Percentiles rank a stretch among this genome's conserved stretches.
Evolutionary conservation across 352 stramenopile genomes (phyloP).

Genomic region (Phytophthora europaea): DNA sequence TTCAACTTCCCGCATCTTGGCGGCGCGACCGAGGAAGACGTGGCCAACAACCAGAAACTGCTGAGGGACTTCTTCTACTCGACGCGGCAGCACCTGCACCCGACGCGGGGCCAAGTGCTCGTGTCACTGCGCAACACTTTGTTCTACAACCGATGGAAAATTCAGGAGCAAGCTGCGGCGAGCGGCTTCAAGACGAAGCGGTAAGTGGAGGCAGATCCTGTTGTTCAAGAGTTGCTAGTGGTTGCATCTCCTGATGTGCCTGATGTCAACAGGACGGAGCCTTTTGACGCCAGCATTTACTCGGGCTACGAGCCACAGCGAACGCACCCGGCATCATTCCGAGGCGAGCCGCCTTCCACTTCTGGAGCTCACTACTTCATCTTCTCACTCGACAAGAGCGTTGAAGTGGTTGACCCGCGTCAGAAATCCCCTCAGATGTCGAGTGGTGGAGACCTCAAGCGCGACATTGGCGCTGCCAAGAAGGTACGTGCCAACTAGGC

Average conservation of each 20-base stretch:
- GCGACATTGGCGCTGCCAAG: conserved; percentile 9
- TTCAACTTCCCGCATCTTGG: conserved; percentile 92
- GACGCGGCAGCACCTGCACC: conserved; percentile 64
- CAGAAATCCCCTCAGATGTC: neutral
- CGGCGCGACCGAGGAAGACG: conserved; percentile 83
- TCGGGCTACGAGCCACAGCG: conserved; percentile 82
- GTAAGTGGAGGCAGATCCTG: conserved; percentile 31
- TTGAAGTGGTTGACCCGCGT: conserved; percentile 44
- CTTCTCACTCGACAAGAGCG: conserved; percentile 55
- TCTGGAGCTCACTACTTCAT: conserved; percentile 76
- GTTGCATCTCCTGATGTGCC: neutral
- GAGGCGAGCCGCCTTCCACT: conserved; percentile 79
- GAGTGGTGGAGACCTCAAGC: neutral
- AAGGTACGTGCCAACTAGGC: conserved; percentile 22
- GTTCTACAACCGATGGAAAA: conserved; percentile 90
- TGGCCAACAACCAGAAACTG: conserved; percentile 86
- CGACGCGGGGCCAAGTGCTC: conserved; percentile 69
- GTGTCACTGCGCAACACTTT: conserved; percentile 81
- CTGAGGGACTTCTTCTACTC: conserved; percentile 84
- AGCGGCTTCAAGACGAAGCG: conserved; percentile 78
- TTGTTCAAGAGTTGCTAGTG: neutral
- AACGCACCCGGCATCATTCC: conserved; percentile 79
- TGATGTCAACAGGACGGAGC: conserved; percentile 52
- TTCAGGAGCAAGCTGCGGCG: conserved; percentile 69
- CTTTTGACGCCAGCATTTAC: conserved; percentile 74